These are phyloP conservation scores for Stachybotrys elegans DNA, from an alignment of 2,329 filamentous ascomycete genomes.

Conservation along the genomic window DNA sequence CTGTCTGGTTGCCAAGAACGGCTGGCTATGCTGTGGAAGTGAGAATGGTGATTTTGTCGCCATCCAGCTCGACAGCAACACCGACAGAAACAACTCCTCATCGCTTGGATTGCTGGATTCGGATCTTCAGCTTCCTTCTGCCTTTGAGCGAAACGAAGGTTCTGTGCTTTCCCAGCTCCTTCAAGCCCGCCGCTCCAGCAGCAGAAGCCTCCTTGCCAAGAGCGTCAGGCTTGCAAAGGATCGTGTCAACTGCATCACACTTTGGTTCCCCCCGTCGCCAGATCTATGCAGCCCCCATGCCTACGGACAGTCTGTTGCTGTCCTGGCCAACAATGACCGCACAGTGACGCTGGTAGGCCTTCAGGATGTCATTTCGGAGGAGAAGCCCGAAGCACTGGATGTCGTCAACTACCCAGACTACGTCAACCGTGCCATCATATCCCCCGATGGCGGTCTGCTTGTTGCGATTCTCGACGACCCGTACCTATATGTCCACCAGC, in stretches of 20 bases:
- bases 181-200: slow-evolving; percentile 31
- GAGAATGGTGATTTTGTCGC: slow-evolving; percentile 83
- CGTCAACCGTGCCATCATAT: slow-evolving; percentile 93
- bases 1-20: slow-evolving; percentile 80
- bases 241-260: slow-evolving; percentile 61
- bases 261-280: slow-evolving; percentile 50
- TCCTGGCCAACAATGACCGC: slow-evolving; percentile 86
- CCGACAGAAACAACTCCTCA: slow-evolving; percentile 18
- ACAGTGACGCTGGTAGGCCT: slow-evolving; percentile 82
- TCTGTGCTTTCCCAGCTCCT: slow-evolving; percentile 29
- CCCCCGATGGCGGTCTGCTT: slow-evolving; percentile 76
- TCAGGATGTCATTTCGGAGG: slow-evolving; percentile 45
- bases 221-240: slow-evolving; percentile 53
- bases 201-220: slow-evolving; percentile 42
- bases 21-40: slow-evolving; percentile 88
- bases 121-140: slow-evolving; percentile 25
- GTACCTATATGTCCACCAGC: slow-evolving; percentile 75
- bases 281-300: slow-evolving; percentile 24
- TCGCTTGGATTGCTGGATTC: slow-evolving; percentile 25
- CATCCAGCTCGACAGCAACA: slow-evolving; percentile 54
- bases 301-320: slow-evolving; percentile 55
- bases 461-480: slow-evolving; percentile 85
- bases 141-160: slow-evolving; percentile 26
- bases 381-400: slow-evolving; percentile 55
- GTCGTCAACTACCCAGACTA: slow-evolving; percentile 72